Base-by-base conservation (phyloP, 345 rosid species). In the Eucalyptus cloeziana region DNA sequence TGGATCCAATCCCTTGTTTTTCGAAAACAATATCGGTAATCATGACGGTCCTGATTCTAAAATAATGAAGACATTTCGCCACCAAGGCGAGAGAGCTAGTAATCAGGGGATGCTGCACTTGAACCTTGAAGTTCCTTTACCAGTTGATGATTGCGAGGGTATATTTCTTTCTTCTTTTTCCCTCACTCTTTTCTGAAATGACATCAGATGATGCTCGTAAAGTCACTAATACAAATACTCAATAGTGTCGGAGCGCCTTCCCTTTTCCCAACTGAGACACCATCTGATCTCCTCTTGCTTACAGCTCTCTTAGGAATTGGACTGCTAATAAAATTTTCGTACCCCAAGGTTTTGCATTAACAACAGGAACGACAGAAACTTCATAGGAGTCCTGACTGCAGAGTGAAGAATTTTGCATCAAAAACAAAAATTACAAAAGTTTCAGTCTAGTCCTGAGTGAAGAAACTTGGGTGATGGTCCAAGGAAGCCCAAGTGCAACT, bases 1-100 rank as follows among this genome's bases (percentile, higher is more conserved):
- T 91, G 89, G 89, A 90, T 92, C 89, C 89, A 44, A 81, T 87
- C 86, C 81, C 88, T 88, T 54, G 60, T 58, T 76, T 92, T 90
- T 87, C 89, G 91, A 92, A 83, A 60, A 31, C 56, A 86, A 14
- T 31, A 37, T 71, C 37, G 86, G 86, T 89, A 87, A 88, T 86
- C 89, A 90, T 90, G 49, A 88, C 89, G 88, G 69, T 85, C 69
- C 86, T 88, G 80, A 62, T 89, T 88, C 86, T 62, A 31, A 91
- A 91, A 91, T 92, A 87, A 90, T 87, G 69, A 81, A 9, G 49
- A 67, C 85, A 47, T 83, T 89, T 86, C 47, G 30, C 86, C 81
- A 24, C 76, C 13, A 22, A 76, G 85, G 85, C 5, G 15, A 40
- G 47, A 76, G 47, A 76, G 43, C 15, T 76, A 76, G 47, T 21